phyloP scores from a whole-genome alignment of 1,284 basidiomycete species.

The Ustilago crameri region DNA sequence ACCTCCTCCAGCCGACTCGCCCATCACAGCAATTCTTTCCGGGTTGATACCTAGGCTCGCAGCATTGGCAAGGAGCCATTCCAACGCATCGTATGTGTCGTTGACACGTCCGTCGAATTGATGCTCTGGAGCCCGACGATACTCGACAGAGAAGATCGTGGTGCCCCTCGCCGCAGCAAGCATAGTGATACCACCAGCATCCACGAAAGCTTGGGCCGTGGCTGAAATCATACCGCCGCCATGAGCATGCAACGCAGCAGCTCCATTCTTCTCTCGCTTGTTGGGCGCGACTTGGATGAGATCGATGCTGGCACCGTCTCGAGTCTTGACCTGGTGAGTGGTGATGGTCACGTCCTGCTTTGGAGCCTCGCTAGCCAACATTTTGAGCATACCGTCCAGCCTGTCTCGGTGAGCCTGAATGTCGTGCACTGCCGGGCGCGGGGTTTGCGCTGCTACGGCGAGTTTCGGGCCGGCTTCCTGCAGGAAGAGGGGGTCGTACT shows the following conservation, averaged over 20 bases:
- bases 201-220: conserved; percentile 12
- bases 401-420: conserved; percentile 10
- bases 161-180: conserved; percentile 6
- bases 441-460: conserved; percentile 8
- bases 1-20: conserved; percentile 37
- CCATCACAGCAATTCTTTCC: conserved; percentile 23
- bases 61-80: conserved; percentile 28
- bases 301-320: conserved; percentile 26
- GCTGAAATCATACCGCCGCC: conserved; percentile 34
- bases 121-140: conserved; percentile 30
- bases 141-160: conserved; percentile 23
- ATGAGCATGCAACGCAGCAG: conserved; percentile 26
- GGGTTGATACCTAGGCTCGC: conserved; percentile 20
- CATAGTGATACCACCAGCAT: background rate
- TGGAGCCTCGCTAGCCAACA: background rate
- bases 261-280: conserved; percentile 12
- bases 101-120: conserved; percentile 24
- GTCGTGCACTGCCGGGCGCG: conserved; percentile 11
- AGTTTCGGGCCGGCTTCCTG: conserved; percentile 18
- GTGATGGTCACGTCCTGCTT: conserved; percentile 11
- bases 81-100: conserved; percentile 32
- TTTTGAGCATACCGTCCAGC: background rate
- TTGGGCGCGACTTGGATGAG: conserved; percentile 24
- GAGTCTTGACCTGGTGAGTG: conserved; percentile 25
- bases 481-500: conserved; percentile 18